phyloP scores from a whole-genome alignment of 2,329 filamentous ascomycete species.

The Myriangium duriaei region DNA sequence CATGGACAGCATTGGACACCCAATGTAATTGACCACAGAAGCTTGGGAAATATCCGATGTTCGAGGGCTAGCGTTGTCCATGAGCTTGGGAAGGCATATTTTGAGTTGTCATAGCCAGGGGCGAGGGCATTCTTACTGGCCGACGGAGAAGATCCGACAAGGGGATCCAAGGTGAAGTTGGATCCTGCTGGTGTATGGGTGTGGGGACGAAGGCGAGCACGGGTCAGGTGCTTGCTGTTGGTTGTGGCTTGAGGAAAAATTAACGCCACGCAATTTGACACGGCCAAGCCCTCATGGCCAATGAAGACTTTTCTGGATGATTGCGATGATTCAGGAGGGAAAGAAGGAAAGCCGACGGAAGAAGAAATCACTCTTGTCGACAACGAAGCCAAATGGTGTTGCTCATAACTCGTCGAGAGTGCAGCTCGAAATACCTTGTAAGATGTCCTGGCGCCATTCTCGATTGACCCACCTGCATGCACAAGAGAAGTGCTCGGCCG shows the following conservation, averaged over 20 bases:
- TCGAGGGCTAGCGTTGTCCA: constrained; percentile 8
- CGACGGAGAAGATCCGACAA: not conserved
- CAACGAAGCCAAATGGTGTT: too few species aligned
- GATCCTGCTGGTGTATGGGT: constrained; percentile 4
- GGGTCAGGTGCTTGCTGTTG: constrained; percentile 6
- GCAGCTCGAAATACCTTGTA: too few species aligned
- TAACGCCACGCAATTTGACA: constrained; percentile 8
- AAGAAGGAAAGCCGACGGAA: not conserved
- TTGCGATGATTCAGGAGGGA: not conserved
- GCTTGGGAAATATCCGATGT: not conserved
- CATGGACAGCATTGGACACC: constrained; percentile 3
- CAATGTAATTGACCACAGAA: not conserved
- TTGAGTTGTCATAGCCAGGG: constrained; percentile 5
- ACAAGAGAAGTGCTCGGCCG: too few species aligned
- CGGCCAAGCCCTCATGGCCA: constrained; percentile 4
- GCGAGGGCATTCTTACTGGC: constrained; percentile 5
- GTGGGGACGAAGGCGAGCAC: constrained; percentile 1
- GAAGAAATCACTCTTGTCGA: not conserved
- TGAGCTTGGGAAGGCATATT: constrained; percentile 7
- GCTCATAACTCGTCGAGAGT: too few species aligned
- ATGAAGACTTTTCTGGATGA: constrained; percentile 1
- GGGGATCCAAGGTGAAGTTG: not conserved
- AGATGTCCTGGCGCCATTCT: too few species aligned
- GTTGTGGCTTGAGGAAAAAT: constrained; percentile 9
- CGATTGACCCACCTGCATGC: too few species aligned